phyloP scores from a whole-genome alignment of 768 basidiomycete genomes.

The Suillus paluster region DNA sequence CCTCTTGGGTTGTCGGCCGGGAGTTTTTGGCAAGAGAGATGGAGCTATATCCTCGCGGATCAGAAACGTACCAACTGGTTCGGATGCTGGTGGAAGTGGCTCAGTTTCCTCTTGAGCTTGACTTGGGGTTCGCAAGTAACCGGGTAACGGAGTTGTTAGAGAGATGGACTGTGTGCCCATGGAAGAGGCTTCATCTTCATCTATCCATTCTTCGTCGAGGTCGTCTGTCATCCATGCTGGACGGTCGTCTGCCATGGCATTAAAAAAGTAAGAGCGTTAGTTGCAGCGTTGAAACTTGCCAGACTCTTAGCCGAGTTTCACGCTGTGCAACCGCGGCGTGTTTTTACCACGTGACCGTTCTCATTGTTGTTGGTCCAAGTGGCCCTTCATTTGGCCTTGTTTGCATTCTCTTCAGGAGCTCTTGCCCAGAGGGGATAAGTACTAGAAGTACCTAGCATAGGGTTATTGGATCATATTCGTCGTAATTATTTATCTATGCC shows the following conservation, averaged over 20 bases:
- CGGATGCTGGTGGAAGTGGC: constrained; percentile 33
- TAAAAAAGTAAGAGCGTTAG: constrained; percentile 14
- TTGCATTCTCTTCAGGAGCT: constrained; percentile 14
- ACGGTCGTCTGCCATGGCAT: constrained; percentile 19
- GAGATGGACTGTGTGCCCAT: constrained; percentile 60
- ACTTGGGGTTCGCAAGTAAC: constrained; percentile 48
- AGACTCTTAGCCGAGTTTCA: not conserved
- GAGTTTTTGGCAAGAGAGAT: constrained; percentile 67
- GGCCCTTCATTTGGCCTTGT: constrained; percentile 21
- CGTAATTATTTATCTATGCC: not conserved
- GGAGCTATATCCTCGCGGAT: constrained; percentile 67
- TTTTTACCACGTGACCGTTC: constrained; percentile 34
- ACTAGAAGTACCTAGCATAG: not conserved
- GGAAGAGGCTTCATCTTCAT: constrained; percentile 45
- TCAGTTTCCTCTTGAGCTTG: constrained; percentile 37
- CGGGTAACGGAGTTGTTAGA: constrained; percentile 59
- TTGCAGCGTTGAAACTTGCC: not conserved
- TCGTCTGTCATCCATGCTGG: constrained; percentile 91
- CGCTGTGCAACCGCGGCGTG: not conserved
- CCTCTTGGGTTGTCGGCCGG: constrained; percentile 58
- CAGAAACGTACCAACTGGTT: constrained; percentile 70
- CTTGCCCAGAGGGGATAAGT: constrained; percentile 1
- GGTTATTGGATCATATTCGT: not conserved
- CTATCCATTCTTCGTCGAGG: constrained; percentile 91
- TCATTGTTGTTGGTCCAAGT: constrained; percentile 20